phyloP scores from a whole-genome alignment of 2,329 filamentous ascomycete genomes.

The Incumbomyces delicatus region DNA sequence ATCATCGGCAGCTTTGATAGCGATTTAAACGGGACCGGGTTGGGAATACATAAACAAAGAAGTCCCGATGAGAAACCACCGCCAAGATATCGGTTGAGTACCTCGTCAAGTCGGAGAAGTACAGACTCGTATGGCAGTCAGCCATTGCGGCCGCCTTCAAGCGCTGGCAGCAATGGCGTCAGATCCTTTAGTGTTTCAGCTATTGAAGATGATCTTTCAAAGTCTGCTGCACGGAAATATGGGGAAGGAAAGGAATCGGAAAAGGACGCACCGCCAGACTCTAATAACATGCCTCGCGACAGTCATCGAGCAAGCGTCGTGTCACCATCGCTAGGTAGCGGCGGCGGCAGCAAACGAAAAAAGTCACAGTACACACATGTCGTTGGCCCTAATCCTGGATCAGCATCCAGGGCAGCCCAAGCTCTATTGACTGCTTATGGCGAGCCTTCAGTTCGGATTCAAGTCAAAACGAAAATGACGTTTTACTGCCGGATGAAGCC shows the following conservation, averaged over 20 bases:
- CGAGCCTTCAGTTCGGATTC: conserved; percentile 23
- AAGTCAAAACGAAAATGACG: conserved; percentile 34
- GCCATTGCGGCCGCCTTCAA: not conserved
- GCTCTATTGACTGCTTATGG: conserved; percentile 17
- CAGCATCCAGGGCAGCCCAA: conserved; percentile 8
- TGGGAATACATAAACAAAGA: not conserved
- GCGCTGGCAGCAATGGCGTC: not conserved
- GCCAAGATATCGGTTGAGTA: conserved; percentile 4
- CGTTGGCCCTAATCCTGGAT: not conserved
- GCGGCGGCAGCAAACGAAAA: too few species aligned
- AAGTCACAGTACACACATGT: too few species aligned
- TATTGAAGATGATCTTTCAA: too few species aligned
- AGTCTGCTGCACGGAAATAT: too few species aligned
- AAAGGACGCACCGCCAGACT: too few species aligned
- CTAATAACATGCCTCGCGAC: too few species aligned
- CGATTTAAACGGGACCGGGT: conserved; percentile 17
- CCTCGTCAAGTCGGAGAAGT: conserved; percentile 3
- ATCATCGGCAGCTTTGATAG: conserved; percentile 19
- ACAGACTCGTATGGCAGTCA: not conserved
- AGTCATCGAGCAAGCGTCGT: conserved; percentile 4
- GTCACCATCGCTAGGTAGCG: not conserved
- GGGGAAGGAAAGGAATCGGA: too few species aligned
- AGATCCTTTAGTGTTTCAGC: too few species aligned
- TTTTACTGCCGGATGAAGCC: conserved; percentile 35
- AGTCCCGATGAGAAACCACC: conserved; percentile 5